Evolutionary conservation across 1,284 basidiomycete genomes (phyloP).

Genomic region (Pascua sp.): DNA sequence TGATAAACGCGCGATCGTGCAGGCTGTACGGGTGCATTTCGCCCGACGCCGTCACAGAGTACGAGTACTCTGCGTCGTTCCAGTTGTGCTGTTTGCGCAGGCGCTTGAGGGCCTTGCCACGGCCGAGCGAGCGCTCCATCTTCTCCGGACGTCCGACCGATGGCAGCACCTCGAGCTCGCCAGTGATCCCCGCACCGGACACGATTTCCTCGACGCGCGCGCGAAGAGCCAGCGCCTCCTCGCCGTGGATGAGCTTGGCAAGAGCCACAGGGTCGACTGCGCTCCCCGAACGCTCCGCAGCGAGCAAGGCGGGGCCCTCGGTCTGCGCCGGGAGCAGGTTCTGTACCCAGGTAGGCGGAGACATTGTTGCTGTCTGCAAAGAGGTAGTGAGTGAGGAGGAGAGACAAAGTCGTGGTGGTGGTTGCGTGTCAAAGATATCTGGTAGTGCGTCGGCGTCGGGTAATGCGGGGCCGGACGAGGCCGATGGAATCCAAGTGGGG

Average conservation of each 20-base stretch:
- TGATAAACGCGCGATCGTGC: slow-evolving; percentile 15
- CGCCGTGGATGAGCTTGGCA: slow-evolving; percentile 9
- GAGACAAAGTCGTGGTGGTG: no score
- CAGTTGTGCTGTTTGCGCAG: slow-evolving; percentile 8
- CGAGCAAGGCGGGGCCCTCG: slow-evolving; percentile 6
- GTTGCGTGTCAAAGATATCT: no score
- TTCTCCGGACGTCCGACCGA: neutral
- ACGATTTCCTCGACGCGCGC: slow-evolving; percentile 5
- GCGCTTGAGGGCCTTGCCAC: slow-evolving; percentile 12
- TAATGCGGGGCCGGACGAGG: no score
- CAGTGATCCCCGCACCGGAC: neutral
- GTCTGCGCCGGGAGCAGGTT: slow-evolving; percentile 7
- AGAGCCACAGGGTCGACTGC: slow-evolving; percentile 7
- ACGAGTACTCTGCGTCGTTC: slow-evolving; percentile 4
- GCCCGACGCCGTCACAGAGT: slow-evolving; percentile 2
- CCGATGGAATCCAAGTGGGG: no score
- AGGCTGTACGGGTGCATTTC: slow-evolving; percentile 10
- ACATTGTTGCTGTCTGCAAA: slow-evolving; percentile 8
- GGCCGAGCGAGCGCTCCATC: slow-evolving; percentile 8
- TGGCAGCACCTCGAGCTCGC: neutral
- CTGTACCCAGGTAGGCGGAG: slow-evolving; percentile 9
- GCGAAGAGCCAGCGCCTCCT: slow-evolving; percentile 8
- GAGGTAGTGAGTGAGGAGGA: slow-evolving; percentile 1
- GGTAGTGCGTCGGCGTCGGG: no score
- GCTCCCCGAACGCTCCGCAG: slow-evolving; percentile 8